A percentile compares a stretch with the other conserved stretches of the same genome.
phyloP scores from a whole-genome alignment of 2,329 filamentous ascomycete species.

The Arthroderma sp. region DNA sequence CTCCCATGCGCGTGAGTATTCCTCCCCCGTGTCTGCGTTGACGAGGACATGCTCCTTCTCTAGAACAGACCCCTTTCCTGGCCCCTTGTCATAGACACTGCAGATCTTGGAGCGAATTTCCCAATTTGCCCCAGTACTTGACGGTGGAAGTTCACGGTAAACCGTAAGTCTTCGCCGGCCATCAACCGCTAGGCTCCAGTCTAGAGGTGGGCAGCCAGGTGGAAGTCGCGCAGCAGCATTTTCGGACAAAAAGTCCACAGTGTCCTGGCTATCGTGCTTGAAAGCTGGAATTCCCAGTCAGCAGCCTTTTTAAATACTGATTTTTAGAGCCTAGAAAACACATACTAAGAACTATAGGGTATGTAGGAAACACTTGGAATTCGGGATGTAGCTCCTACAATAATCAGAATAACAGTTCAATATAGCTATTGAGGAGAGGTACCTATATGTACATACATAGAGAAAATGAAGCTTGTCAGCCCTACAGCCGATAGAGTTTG shows the following conservation, averaged over 20 bases:
- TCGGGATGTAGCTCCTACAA: conserved; percentile 69
- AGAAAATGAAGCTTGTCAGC: conserved; percentile 86
- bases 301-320: neutral
- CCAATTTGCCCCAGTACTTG: conserved; percentile 58
- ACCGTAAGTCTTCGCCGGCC: conserved; percentile 71
- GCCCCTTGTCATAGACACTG: conserved; percentile 83
- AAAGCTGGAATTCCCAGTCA: conserved; percentile 40
- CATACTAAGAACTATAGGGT: conserved; percentile 65
- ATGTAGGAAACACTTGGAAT: conserved; percentile 81
- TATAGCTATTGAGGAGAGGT: neutral
- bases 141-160: conserved; percentile 59
- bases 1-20: conserved; percentile 56
- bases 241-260: conserved; percentile 67
- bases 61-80: conserved; percentile 62
- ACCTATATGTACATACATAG: conserved; percentile 47
- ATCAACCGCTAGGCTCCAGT: conserved; percentile 62
- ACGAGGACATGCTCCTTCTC: conserved; percentile 69
- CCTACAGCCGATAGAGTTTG: conserved; percentile 73
- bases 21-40: conserved; percentile 53
- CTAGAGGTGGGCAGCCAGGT: conserved; percentile 62
- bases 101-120: conserved; percentile 65
- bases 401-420: neutral
- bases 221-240: conserved; percentile 50
- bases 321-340: conserved; percentile 2
- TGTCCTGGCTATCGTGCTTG: conserved; percentile 62